phyloP scores from a whole-genome alignment of 2,329 filamentous ascomycete genomes.

The Balansia obtecta region DNA sequence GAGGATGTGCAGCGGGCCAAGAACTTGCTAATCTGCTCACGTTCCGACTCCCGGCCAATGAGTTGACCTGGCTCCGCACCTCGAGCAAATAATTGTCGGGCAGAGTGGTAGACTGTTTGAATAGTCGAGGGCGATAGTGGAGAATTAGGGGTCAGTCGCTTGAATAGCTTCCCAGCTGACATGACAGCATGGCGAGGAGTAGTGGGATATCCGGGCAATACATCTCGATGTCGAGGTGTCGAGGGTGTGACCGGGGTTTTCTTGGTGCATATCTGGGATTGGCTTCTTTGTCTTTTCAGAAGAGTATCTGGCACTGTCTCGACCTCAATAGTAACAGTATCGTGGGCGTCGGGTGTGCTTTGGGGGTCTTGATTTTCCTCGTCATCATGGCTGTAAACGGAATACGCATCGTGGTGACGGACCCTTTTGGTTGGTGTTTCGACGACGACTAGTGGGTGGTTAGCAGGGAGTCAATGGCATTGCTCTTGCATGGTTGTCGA shows the following conservation, averaged over 20 bases:
- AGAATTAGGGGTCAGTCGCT: constrained; percentile 67
- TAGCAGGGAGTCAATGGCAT: not conserved
- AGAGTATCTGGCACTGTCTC: constrained; percentile 24
- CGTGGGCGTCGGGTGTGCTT: constrained; percentile 11
- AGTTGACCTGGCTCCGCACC: constrained; percentile 63
- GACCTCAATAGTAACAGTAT: constrained; percentile 31
- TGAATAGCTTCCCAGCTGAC: constrained; percentile 61
- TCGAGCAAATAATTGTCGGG: constrained; percentile 75
- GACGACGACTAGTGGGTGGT: constrained; percentile 11
- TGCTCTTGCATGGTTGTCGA: not conserved
- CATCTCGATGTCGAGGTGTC: constrained; percentile 71
- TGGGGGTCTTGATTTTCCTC: constrained; percentile 52
- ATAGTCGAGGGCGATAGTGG: constrained; percentile 55
- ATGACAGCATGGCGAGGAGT: constrained; percentile 80
- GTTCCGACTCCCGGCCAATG: constrained; percentile 62
- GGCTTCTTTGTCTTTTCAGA: constrained; percentile 14
- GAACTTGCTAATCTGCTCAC: constrained; percentile 55
- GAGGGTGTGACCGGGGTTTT: constrained; percentile 52
- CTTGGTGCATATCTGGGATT: constrained; percentile 19
- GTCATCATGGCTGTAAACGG: constrained; percentile 35
- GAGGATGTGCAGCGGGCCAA: constrained; percentile 49
- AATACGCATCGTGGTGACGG: constrained; percentile 28
- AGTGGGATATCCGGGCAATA: constrained; percentile 54
- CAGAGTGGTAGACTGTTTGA: constrained; percentile 74
- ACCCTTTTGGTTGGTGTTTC: constrained; percentile 32